A percentile compares a stretch with the other conserved stretches of the same genome.
These are phyloP conservation scores for Erodium texanum DNA, from an alignment of 441 rosid genomes.

Conservation along the genomic window DNA sequence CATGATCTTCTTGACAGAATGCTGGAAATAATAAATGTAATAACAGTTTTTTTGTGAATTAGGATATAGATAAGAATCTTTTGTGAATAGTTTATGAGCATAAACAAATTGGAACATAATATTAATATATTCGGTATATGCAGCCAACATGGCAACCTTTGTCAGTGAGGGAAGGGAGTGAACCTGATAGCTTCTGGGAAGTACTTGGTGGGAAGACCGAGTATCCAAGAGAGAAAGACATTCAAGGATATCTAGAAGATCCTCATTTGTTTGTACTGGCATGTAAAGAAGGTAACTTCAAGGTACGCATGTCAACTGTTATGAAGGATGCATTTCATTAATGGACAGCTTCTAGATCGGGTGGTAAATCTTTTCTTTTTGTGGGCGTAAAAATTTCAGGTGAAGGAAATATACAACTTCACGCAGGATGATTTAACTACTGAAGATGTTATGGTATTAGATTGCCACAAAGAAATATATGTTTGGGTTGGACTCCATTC, in stretches of 20 bases:
- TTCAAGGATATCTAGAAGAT: slow-evolving; percentile 44
- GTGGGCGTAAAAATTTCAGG: slow-evolving; percentile 32
- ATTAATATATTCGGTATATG: slow-evolving; percentile 11
- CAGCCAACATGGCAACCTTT: slow-evolving; percentile 75
- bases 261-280: slow-evolving; percentile 51
- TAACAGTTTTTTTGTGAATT: slow-evolving; percentile 12
- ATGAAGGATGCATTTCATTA: slow-evolving; percentile 9
- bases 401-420: slow-evolving; percentile 76
- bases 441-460: slow-evolving; percentile 66
- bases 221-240: slow-evolving; percentile 53
- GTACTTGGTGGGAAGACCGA: slow-evolving; percentile 81
- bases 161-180: slow-evolving; percentile 78
- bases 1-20: slow-evolving; percentile 78
- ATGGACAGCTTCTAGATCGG: neutral
- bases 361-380: neutral
- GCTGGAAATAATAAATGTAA: slow-evolving; percentile 68
- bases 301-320: slow-evolving; percentile 33
- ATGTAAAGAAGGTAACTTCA: slow-evolving; percentile 51
- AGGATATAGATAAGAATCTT: slow-evolving; percentile 3
- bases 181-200: slow-evolving; percentile 80
- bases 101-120: neutral
- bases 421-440: slow-evolving; percentile 88
- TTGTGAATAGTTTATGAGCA: neutral
- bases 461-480: slow-evolving; percentile 63
- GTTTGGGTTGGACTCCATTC: slow-evolving; percentile 81